Evolutionary conservation across 805 yeast species (phyloP).

Genomic region (Myxozyma geophila): DNA sequence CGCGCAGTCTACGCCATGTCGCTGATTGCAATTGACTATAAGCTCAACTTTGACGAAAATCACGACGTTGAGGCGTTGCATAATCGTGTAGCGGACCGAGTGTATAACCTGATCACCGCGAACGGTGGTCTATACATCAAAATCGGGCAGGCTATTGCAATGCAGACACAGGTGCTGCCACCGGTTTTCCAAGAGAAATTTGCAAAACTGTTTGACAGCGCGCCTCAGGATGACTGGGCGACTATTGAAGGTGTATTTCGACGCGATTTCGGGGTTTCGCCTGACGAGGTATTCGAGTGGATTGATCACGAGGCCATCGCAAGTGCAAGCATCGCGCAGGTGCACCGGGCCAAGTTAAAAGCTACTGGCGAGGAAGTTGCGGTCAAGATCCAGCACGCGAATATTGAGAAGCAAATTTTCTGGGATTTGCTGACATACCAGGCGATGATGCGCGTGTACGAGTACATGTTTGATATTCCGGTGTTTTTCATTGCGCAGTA

Average conservation of each 20-base stretch:
- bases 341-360: conserved; percentile 57
- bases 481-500: conserved; percentile 60
- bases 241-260: conserved; percentile 42
- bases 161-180: conserved; percentile 73
- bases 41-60: conserved; percentile 54
- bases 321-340: conserved; percentile 77
- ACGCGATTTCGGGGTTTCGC: conserved; percentile 50
- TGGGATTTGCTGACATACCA: conserved; percentile 67
- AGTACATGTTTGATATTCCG: conserved; percentile 65
- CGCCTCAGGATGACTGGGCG: conserved; percentile 61
- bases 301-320: conserved; percentile 68
- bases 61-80: conserved; percentile 61
- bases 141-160: conserved; percentile 78
- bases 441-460: conserved; percentile 57
- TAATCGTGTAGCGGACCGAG: conserved; percentile 58
- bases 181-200: conserved; percentile 63
- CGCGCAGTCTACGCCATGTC: conserved; percentile 56
- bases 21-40: conserved; percentile 65
- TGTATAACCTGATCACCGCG: conserved; percentile 51
- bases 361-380: conserved; percentile 60
- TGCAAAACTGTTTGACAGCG: conserved; percentile 64
- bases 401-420: conserved; percentile 61
- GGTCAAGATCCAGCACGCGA: conserved; percentile 67
- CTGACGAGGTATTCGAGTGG: conserved; percentile 51
- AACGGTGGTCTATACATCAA: conserved; percentile 71